Percentiles rank a stretch among this genome's conserved stretches.
Evolutionary conservation across 108 stramenopile species (phyloP).

Genomic region (Fistulifera solaris): DNA sequence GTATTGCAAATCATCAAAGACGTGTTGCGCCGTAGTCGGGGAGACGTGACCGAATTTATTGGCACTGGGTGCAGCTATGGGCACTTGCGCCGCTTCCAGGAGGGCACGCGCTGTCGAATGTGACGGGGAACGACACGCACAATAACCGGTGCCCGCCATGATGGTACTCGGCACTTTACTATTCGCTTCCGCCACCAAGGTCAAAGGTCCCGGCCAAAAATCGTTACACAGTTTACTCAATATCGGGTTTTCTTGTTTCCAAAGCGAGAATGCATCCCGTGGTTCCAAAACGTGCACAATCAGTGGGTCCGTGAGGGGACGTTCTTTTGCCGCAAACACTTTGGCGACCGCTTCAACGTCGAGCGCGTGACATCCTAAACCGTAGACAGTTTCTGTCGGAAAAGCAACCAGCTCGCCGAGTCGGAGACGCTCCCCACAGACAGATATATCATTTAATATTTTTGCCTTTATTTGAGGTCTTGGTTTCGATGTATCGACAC

Average conservation of each 20-base stretch:
- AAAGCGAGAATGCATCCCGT: slow-evolving; percentile 56
- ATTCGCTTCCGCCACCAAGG: slow-evolving; percentile 71
- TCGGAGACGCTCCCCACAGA: slow-evolving; percentile 59
- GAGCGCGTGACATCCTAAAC: slow-evolving; percentile 95
- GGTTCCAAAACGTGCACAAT: slow-evolving; percentile 85
- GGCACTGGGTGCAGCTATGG: slow-evolving; percentile 97
- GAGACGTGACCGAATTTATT: slow-evolving; percentile 97
- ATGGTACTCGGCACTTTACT: slow-evolving; percentile 67
- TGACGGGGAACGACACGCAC: slow-evolving; percentile 94
- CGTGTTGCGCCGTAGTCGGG: slow-evolving; percentile 89
- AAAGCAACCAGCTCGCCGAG: slow-evolving; percentile 73
- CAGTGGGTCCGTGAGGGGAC: slow-evolving; percentile 92
- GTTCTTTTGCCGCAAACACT: slow-evolving; percentile 91
- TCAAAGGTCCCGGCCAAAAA: slow-evolving; percentile 96
- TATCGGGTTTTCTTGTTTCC: slow-evolving; percentile 45
- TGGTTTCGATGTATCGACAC: neutral
- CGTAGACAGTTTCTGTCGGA: slow-evolving; percentile 98
- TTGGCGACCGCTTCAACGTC: slow-evolving; percentile 67
- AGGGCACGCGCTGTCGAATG: slow-evolving; percentile 82
- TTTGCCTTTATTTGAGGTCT: neutral
- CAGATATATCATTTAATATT: slow-evolving; percentile 16
- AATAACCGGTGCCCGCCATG: slow-evolving; percentile 91
- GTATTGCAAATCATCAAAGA: slow-evolving; percentile 85
- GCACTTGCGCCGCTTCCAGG: slow-evolving; percentile 68
- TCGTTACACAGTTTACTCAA: slow-evolving; percentile 33